Conservation (phyloP, 2,329 filamentous ascomycete species). For the Colletotrichum sp. region DNA sequence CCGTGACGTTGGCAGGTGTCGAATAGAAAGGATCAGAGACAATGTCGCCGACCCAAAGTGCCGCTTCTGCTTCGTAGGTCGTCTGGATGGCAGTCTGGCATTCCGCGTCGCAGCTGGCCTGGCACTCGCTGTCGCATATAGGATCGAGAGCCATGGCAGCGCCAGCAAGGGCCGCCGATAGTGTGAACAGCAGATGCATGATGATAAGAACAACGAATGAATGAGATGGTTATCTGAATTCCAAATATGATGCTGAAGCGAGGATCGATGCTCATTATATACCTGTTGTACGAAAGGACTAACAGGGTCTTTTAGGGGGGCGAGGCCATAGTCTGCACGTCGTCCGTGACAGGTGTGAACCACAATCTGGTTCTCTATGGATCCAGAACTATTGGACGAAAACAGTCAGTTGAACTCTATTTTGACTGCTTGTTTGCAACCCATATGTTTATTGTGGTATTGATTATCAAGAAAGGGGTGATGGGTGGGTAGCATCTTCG, state of each 20-base stretch:
- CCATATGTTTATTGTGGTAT: neutral
- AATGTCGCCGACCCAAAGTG: neutral
- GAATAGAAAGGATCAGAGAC: conserved; percentile 3
- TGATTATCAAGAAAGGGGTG: neutral
- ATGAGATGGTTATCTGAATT: neutral
- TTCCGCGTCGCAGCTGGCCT: neutral
- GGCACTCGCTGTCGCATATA: conserved; percentile 1
- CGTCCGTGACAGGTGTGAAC: neutral
- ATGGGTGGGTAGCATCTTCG: neutral
- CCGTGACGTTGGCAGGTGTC: neutral
- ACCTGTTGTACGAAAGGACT: neutral
- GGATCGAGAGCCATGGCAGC: neutral
- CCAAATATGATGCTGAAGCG: neutral
- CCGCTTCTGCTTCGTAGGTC: neutral
- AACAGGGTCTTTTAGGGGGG: neutral
- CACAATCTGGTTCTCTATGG: neutral
- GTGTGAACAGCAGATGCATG: neutral
- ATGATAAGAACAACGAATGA: neutral
- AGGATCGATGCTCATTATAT: neutral
- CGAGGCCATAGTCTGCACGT: neutral
- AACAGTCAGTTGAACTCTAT: neutral
- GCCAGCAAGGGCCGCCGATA: neutral
- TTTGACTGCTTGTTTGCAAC: neutral
- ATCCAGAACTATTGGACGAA: neutral
- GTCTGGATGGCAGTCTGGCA: conserved; percentile 3